Evolutionary conservation across 768 basidiomycete species (phyloP), one percentile per base, ranked within the genome.

Genomic region (Rhizopogon vulgaris): DNA sequence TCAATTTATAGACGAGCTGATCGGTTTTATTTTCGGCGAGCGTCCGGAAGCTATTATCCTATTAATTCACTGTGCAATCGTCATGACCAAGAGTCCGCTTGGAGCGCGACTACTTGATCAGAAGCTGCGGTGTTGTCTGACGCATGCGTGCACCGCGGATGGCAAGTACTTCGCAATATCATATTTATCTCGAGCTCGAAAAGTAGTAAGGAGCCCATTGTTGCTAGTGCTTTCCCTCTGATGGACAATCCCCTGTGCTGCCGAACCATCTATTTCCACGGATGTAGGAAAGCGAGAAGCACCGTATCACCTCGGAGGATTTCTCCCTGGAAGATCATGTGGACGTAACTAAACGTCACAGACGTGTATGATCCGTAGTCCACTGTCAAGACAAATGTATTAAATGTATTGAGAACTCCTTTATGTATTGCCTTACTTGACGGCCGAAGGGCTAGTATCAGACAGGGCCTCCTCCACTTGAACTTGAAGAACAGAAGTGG

Each of bases 241-340:
- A 47, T 4, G 4, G 10, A 10, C 32, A 34, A 12, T 34, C 17
- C 18, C 15, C 12, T 27, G 42, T 39, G 17, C 28, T 43, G 42
- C 17, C 10, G 28, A 30, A 28, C 3, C 18, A 60, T 52, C 56
- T 66, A 66, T 66, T 48, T 68, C 65, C 65, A 66, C 65, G 65
- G 65, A 57, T 55, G 37, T 22, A 42, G 32, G 34, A 45, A 28
- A 15, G 14, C 18, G 41, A 51, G 30, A 27, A 25, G n/a, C 25
- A 30, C 36, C 17, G 32, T 56, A 56, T 50, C 49, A 49, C 56
- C 56, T 56, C 56, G 56, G 56, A 22, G 22, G 34, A 42, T 27
- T 40, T 32, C 39, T 41, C 3, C 3, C 28, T 28, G 6, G 6
- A 28, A 36, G 47, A 27, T 41, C 24, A 49, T 42, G 17, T 30